Evolutionary conservation across 176 grass and related monocot genomes (phyloP), one percentile per base, ranked within the genome.

Genomic region (Elaeis guineensis): DNA sequence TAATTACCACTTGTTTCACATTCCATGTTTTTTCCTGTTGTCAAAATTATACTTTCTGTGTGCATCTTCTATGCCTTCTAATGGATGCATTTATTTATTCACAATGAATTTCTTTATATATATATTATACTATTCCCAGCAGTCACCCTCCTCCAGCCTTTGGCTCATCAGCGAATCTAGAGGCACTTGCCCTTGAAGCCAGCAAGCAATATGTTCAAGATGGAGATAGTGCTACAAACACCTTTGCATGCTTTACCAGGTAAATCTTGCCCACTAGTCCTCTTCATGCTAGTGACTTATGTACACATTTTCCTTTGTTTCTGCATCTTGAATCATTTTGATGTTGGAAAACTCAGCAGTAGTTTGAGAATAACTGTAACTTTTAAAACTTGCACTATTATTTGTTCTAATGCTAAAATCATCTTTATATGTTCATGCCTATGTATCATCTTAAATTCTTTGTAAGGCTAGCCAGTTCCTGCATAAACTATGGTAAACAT

Each of bases 171-270:
- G 25, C 25, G 15, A 57, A 63, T 62, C 32, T 69, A 58, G 64
- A 63, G 59, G 51, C 58, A 2, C 52, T 74, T 25, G 51, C 25
- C 54, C 57, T 53, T 69, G 64, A 63, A 39, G 56, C 49, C 5
- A 74, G 70, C 63, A 54, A 50, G 21, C 67, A 64, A 57, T 57
- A 51, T 55, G 9, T 49, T 52, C 62, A 51, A 56, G 78, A 69
- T 35, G 68, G 56, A 60, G 59, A 59, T 71, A 66, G 26, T 16
- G 35, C 56, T 54, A 49, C 56, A 68, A 51, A 51, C 48, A 3
- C 48, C 30, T 24, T 62, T 44, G 12, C 21, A 57, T 17, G 16
- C 66, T 62, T 68, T 50, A 29, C 17, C 53, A 67, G 78, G 78
- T 80, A 44, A 44, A 44, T 56, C 5, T 20, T 62, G 32, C 20